phyloP scores from a whole-genome alignment of 768 basidiomycete species.

The Lentinula aciculospora region DNA sequence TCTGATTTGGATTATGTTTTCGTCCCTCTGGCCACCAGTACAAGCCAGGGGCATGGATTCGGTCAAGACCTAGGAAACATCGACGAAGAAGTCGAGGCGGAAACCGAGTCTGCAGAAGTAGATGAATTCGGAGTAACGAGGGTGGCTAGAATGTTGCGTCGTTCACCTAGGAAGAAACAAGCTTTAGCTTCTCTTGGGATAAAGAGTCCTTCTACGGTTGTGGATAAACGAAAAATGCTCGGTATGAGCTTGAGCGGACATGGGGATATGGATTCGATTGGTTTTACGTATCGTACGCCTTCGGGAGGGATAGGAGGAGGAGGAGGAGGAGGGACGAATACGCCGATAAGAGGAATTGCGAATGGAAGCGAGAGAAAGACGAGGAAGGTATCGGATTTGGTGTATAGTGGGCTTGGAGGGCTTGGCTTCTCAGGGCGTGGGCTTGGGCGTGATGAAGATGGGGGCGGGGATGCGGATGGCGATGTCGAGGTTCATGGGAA shows the following conservation, averaged over 20 bases:
- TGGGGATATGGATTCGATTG: not conserved
- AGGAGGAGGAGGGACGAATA: not conserved
- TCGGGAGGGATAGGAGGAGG: not conserved
- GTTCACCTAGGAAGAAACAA: not conserved
- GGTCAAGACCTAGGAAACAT: not conserved
- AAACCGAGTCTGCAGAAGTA: not conserved
- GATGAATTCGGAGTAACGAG: not conserved
- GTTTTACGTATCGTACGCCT: not conserved
- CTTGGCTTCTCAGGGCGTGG: not conserved
- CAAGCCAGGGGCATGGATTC: not conserved
- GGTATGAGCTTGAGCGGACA: not conserved
- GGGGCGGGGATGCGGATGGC: not conserved
- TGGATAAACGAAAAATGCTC: conserved; percentile 2
- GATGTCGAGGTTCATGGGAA: not conserved
- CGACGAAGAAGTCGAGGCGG: not conserved
- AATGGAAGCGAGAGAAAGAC: not conserved
- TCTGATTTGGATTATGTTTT: not conserved
- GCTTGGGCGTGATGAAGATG: not conserved
- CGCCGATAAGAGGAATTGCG: not conserved
- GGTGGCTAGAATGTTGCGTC: not conserved
- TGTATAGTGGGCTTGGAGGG: not conserved
- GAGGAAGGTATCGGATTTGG: conserved; percentile 2
- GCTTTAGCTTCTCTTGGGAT: not conserved
- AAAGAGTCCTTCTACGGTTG: not conserved
- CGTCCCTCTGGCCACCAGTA: not conserved